A percentile compares a stretch with the other conserved stretches of the same genome.
Evolutionary conservation across 1,284 basidiomycete genomes (phyloP).

Genomic region (Volvariella volvacea): DNA sequence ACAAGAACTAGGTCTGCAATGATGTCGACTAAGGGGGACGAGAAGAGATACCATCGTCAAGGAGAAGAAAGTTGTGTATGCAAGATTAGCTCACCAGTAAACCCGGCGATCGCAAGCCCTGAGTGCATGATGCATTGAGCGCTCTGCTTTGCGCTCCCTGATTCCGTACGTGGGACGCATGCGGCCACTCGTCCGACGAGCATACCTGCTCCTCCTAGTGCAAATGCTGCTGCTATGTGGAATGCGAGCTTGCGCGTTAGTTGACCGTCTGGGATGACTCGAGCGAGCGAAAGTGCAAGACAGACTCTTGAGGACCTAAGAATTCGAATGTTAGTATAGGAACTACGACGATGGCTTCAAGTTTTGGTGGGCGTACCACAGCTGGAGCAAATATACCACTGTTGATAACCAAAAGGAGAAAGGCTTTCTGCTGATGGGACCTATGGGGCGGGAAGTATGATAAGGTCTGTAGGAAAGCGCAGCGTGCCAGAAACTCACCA

Average conservation of each 20-base stretch:
- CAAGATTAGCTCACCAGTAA: neutral
- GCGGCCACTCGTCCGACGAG: neutral
- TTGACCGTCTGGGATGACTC: constrained; percentile 7
- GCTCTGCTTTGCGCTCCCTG: neutral
- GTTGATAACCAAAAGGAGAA: neutral
- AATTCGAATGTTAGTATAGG: too few species aligned
- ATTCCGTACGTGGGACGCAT: neutral
- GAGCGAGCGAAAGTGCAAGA: constrained; percentile 10
- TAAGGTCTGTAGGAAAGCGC: neutral
- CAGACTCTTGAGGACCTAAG: constrained; percentile 9
- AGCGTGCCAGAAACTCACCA: neutral
- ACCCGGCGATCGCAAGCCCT: neutral
- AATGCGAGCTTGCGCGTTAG: constrained; percentile 6
- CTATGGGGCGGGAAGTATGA: neutral
- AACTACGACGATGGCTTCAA: too few species aligned
- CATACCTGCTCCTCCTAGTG: neutral
- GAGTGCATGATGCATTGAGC: neutral
- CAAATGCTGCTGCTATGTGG: constrained; percentile 6
- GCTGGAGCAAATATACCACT: neutral
- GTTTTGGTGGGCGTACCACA: neutral
- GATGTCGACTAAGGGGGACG: neutral
- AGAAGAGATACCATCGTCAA: neutral
- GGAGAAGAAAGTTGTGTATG: neutral
- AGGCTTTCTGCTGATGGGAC: neutral
- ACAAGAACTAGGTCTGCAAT: constrained; percentile 3